phyloP scores from a whole-genome alignment of 306 rosid genomes.

The Rosa multiflora region DNA sequence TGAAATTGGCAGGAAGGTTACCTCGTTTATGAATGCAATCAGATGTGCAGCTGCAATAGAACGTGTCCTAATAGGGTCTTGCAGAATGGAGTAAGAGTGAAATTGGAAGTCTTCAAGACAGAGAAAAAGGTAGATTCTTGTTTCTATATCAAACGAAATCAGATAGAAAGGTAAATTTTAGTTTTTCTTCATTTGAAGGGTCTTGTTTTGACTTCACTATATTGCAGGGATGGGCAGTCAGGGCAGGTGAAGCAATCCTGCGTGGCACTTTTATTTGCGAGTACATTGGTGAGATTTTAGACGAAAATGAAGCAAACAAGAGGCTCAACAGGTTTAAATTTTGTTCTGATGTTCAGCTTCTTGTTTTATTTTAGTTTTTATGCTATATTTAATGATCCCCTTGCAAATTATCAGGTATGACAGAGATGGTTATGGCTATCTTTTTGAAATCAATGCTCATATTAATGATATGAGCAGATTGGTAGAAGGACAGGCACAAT shows the following conservation, averaged over 20 bases:
- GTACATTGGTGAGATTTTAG: conserved; percentile 85
- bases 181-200: conserved; percentile 20
- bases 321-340: conserved; percentile 64
- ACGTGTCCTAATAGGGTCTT: conserved; percentile 83
- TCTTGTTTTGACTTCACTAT: conserved; percentile 28
- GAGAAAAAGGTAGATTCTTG: conserved; percentile 64
- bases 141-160: background rate
- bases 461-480: conserved; percentile 87
- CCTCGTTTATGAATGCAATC: conserved; percentile 93
- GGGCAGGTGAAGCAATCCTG: conserved; percentile 83
- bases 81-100: conserved; percentile 92
- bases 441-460: conserved; percentile 61
- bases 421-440: conserved; percentile 50
- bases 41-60: conserved; percentile 75
- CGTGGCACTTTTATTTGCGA: conserved; percentile 96
- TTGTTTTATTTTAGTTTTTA: conserved; percentile 6
- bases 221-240: conserved; percentile 87
- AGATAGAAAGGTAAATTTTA: background rate
- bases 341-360: conserved; percentile 23
- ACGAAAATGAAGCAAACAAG: conserved; percentile 61
- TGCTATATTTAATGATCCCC: conserved; percentile 25
- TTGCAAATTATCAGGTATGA: conserved; percentile 54
- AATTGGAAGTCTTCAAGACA: conserved; percentile 82
- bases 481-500: conserved; percentile 63
- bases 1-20: conserved; percentile 85